These are phyloP conservation scores for Starmerella apis DNA, from an alignment of 805 yeast species.

Conservation along the genomic window DNA sequence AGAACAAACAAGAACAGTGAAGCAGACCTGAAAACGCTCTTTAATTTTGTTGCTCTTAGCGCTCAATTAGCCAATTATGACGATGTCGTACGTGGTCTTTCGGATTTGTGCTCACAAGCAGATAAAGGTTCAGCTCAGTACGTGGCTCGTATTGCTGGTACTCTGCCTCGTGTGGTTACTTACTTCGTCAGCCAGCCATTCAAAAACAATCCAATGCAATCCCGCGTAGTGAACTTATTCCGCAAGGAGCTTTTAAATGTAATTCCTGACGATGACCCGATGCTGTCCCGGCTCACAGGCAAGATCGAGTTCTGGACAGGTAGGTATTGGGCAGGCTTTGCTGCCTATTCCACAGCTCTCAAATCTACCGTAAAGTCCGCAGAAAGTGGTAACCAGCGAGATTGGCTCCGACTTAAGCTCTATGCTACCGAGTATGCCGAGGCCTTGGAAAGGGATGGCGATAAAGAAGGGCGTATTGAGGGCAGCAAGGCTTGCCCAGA, in stretches of 20 bases:
- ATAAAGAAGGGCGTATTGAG: slow-evolving; percentile 50
- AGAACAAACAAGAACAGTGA: slow-evolving; percentile 48
- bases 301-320: slow-evolving; percentile 77
- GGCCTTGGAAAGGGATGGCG: slow-evolving; percentile 45
- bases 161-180: slow-evolving; percentile 15
- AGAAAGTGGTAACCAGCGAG: slow-evolving; percentile 3
- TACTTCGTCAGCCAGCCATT: slow-evolving; percentile 2
- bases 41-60: slow-evolving; percentile 74
- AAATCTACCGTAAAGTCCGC: slow-evolving; percentile 16
- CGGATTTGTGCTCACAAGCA: slow-evolving; percentile 45
- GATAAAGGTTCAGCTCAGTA: slow-evolving; percentile 54
- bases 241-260: slow-evolving; percentile 58
- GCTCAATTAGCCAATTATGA: slow-evolving; percentile 77
- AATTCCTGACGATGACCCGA: slow-evolving; percentile 46
- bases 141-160: slow-evolving; percentile 26
- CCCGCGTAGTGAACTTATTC: slow-evolving; percentile 29
- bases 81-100: slow-evolving; percentile 70
- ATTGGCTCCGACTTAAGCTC: slow-evolving; percentile 9
- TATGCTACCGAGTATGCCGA: slow-evolving; percentile 14
- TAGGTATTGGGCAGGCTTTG: slow-evolving; percentile 80
- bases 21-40: slow-evolving; percentile 83
- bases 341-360: slow-evolving; percentile 76
- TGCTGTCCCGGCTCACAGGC: slow-evolving; percentile 77
- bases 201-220: slow-evolving; percentile 8
- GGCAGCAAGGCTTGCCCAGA: slow-evolving; percentile 76